Evolutionary conservation across 805 yeast species (phyloP).

Genomic region (Candida dendrica): DNA sequence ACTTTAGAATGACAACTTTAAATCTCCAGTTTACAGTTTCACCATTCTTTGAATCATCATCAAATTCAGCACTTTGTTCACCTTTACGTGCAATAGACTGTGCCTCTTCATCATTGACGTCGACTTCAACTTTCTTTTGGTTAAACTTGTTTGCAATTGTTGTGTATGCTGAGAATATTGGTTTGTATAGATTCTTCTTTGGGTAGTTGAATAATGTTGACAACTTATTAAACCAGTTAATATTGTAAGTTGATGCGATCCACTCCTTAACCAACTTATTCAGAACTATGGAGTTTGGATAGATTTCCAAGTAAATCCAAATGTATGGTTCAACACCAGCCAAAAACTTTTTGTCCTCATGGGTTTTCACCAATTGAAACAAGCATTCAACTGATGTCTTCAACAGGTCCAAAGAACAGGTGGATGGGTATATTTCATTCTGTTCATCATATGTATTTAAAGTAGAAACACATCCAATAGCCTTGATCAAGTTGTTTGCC

Average conservation of each 20-base stretch:
- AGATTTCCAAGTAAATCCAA: slow-evolving; percentile 51
- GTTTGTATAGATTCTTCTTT: slow-evolving; percentile 33
- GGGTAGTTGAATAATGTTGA: slow-evolving; percentile 41
- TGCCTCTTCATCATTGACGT: slow-evolving; percentile 40
- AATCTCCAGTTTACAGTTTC: slow-evolving; percentile 56
- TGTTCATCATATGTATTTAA: slow-evolving; percentile 30
- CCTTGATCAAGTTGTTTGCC: slow-evolving; percentile 24
- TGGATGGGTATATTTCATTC: slow-evolving; percentile 37
- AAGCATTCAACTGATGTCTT: slow-evolving; percentile 47
- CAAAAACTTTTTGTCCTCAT: slow-evolving; percentile 37
- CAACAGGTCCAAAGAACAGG: slow-evolving; percentile 33
- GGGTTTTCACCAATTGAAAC: slow-evolving; percentile 49
- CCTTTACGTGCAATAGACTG: slow-evolving; percentile 30
- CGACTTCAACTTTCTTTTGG: slow-evolving; percentile 25
- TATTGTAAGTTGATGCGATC: slow-evolving; percentile 44
- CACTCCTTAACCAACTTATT: slow-evolving; percentile 46
- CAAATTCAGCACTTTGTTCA: slow-evolving; percentile 7
- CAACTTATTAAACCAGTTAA: slow-evolving; percentile 55
- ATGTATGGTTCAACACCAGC: slow-evolving; percentile 42
- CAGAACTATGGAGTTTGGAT: slow-evolving; percentile 37
- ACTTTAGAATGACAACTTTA: slow-evolving; percentile 36
- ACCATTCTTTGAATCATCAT: slow-evolving; percentile 21
- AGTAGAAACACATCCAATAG: slow-evolving; percentile 20
- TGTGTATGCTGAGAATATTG: slow-evolving; percentile 34
- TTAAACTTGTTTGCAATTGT: slow-evolving; percentile 30